phyloP scores from a whole-genome alignment of 768 basidiomycete species.

The Kockovaella imperatae region DNA sequence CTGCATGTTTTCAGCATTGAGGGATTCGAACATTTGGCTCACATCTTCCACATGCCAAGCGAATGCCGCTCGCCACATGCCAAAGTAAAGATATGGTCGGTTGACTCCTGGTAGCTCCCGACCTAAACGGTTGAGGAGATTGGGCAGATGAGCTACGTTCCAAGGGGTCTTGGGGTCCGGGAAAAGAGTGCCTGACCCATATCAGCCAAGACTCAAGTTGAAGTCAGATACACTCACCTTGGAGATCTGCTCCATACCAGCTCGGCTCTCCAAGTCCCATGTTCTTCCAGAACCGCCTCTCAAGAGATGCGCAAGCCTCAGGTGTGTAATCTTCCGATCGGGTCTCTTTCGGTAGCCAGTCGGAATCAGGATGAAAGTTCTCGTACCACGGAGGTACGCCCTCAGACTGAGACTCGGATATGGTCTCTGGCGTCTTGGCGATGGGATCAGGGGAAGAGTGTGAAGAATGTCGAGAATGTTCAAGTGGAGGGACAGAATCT shows the following conservation, averaged over 20 bases:
- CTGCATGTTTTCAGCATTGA: constrained; percentile 9
- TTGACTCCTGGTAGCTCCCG: constrained; percentile 88
- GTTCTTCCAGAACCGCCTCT: constrained; percentile 86
- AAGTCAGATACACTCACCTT: constrained; percentile 55
- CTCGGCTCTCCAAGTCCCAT: constrained; percentile 80
- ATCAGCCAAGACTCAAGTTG: constrained; percentile 48
- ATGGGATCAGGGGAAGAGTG: constrained; percentile 33
- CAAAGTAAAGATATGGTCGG: constrained; percentile 94
- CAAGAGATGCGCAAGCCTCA: constrained; percentile 78
- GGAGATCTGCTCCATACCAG: constrained; percentile 96
- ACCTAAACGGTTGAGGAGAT: constrained; percentile 66
- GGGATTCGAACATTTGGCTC: constrained; percentile 2
- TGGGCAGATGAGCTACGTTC: constrained; percentile 91
- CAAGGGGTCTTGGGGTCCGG: constrained; percentile 71
- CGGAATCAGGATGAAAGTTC: constrained; percentile 60
- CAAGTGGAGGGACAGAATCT: constrained; percentile 18
- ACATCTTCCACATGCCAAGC: constrained; percentile 97
- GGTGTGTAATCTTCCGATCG: constrained; percentile 69
- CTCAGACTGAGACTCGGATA: too few relatives aligned
- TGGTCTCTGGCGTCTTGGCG: constrained; percentile 23
- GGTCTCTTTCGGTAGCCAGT: constrained; percentile 73
- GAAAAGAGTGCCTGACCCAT: constrained; percentile 45
- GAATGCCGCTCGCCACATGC: constrained; percentile 98
- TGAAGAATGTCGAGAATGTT: constrained; percentile 18
- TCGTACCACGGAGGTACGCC: constrained; percentile 53